Evolutionary conservation across 192 early-diverging fungal genomes (phyloP), one percentile per base, ranked within the genome.

Genomic region (Coemansia sp.): DNA sequence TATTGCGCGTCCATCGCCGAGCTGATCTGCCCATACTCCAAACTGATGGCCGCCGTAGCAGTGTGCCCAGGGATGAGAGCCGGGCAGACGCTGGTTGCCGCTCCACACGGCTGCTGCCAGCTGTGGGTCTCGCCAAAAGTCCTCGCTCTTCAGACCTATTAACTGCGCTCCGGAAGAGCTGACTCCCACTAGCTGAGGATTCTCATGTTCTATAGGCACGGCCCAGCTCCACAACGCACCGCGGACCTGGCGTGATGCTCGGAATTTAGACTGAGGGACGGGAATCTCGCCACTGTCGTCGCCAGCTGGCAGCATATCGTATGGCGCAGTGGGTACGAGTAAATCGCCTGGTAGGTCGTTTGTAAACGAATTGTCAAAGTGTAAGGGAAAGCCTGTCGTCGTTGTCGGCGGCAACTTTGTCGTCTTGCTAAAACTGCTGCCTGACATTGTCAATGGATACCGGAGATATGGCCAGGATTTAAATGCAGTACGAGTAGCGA

Each of bases 1-100:
- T 20, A 96, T 90, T 1, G 94, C 94, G 38, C 95, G 81, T 2
- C 95, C 94, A 69, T 97, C 95, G 34, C 95, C 95, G 7, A 97
- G 80, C 78, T 95, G 92, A 15, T 86, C 89, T 0, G 90, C 89
- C 73, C 89, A 90, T 33, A 78, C 41, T 29, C 89, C 88, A 69
- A 92, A 92, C 71, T 93, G 90, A 74, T 90, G 91, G 5, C 92
- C 91, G 63, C 85, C 90, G 64, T 92, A 91, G 70, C 87, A 89
- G 18, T 88, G 87, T 16, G 91, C 81, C 91, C 90, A 92, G 0
- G 89, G 89, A 5, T 72, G 70, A 20, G 88, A 83, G 10, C 85
- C 79, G 5, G 70, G 72, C 5, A 89, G 73, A 11, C 84, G 43
- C 20, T 53, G 38, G 50, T 67, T 80, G 29, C 87, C 87, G 62